Conservation (phyloP, 768 basidiomycete species). For the Omphalotus guepiniiformis region DNA sequence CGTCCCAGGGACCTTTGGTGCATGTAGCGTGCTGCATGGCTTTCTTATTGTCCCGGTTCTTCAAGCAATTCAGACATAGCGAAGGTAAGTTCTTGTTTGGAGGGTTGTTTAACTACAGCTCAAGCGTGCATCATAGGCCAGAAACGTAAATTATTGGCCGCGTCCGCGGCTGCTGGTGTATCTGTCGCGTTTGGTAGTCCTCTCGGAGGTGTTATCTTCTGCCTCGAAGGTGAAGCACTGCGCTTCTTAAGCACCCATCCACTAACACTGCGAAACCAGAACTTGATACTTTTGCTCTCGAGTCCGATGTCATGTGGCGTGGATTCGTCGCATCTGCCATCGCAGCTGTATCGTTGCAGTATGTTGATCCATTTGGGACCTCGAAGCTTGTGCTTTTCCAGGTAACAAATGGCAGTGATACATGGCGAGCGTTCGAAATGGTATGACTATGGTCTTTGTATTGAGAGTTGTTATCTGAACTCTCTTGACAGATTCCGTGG, state of each 20-base stretch:
- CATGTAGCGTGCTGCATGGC: slow-evolving; percentile 85
- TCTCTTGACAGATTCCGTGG: slow-evolving; percentile 74
- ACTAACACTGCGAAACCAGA: slow-evolving; percentile 30
- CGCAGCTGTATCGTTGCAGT: slow-evolving; percentile 80
- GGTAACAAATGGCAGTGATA: slow-evolving; percentile 56
- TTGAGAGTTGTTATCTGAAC: slow-evolving; percentile 1
- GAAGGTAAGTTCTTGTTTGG: slow-evolving; percentile 49
- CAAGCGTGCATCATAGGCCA: slow-evolving; percentile 44
- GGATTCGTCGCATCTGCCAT: slow-evolving; percentile 89
- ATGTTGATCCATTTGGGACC: slow-evolving; percentile 82
- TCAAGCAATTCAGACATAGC: slow-evolving; percentile 69
- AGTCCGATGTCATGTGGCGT: slow-evolving; percentile 77
- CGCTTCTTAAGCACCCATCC: background rate
- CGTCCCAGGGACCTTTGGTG: slow-evolving; percentile 67
- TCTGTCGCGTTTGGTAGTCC: slow-evolving; percentile 89
- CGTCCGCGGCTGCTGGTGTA: slow-evolving; percentile 82
- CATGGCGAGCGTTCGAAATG: slow-evolving; percentile 71
- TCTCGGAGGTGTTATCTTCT: slow-evolving; percentile 81
- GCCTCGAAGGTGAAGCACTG: slow-evolving; percentile 55
- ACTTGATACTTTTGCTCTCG: slow-evolving; percentile 63
- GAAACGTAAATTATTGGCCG: slow-evolving; percentile 76
- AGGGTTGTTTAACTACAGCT: background rate
- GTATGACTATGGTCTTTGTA: slow-evolving; percentile 28
- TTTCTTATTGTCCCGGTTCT: slow-evolving; percentile 59
- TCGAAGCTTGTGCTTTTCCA: slow-evolving; percentile 80